Evolutionary conservation across 1,139 yeast species (phyloP), one percentile per base, ranked within the genome.

Genomic region (Petasospora rhodanensis): DNA sequence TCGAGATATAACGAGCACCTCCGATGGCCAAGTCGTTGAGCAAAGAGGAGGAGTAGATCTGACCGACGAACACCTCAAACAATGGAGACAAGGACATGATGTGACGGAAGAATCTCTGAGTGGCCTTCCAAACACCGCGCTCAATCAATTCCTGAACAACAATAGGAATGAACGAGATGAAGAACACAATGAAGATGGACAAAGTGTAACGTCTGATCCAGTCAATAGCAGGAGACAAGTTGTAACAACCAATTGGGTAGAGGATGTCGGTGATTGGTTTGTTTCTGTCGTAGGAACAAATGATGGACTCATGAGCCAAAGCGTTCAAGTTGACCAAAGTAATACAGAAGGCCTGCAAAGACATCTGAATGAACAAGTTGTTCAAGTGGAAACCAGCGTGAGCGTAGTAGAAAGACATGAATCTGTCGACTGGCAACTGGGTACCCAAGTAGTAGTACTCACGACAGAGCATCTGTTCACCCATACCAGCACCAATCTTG

Each of bases 401-500:
- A 41, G 97, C 98, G 62, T 87, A 91, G 73, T 84, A 91, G 76
- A 91, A 91, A 13, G 97, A 86, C 58, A 91, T 73, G 80, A 91
- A 91, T 64, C 98, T 83, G 62, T 91, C 98, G 52, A 91, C 70
- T 38, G 97, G 98, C 54, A 91, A 76, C 65, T 91, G 98, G 42
- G 98, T 91, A 52, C 97, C 96, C 61, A 91, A 71, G 64, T 91
- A 91, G 67, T 89, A 91, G 69, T 91, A 91, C 66, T 91, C 98
- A 70, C 98, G 84, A 38, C 96, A 87, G 58, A 91, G 72, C 93
- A 91, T 89, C 67, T 91, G 98, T 67, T 91, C 98, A 68, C 98
- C 98, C 98, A 91, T 91, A 83, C 98, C 98, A 56, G 97, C 95
- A 73, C 98, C 98, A 79, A 91, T 91, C 74, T 91, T 91, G 42